Conservation (phyloP, 2,329 filamentous ascomycete genomes). For the Purpureocillium lavendulum region DNA sequence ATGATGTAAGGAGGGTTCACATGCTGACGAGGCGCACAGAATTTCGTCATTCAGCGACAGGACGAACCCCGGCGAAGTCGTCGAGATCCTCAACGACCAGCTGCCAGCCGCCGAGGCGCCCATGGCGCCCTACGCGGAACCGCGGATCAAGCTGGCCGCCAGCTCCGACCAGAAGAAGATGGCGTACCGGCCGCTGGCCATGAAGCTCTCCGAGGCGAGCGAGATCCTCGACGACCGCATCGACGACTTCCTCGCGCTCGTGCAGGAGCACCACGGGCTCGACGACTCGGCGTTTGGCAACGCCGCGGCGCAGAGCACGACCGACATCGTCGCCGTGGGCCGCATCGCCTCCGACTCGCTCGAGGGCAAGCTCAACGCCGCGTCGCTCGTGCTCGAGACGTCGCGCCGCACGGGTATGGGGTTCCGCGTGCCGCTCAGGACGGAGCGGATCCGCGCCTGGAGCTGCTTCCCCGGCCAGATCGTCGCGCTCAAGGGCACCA, state of each 20-base stretch:
- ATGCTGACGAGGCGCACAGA: no score
- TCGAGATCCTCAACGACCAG: conserved; percentile 77
- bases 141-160: conserved; percentile 76
- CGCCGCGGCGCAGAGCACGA: conserved; percentile 75
- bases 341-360: conserved; percentile 80
- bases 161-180: conserved; percentile 88
- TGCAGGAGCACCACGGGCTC: conserved; percentile 66
- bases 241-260: conserved; percentile 71
- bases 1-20: no score
- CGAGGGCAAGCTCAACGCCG: conserved; percentile 80
- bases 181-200: conserved; percentile 83
- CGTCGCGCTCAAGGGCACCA: conserved; percentile 77
- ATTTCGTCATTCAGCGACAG: conserved; percentile 58
- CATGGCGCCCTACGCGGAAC: conserved; percentile 61
- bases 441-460: conserved; percentile 59
- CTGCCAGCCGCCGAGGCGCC: conserved; percentile 60
- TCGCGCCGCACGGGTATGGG: conserved; percentile 79
- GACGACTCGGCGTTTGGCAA: conserved; percentile 80
- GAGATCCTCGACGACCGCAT: conserved; percentile 93
- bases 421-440: conserved; percentile 68
- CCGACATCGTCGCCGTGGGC: conserved; percentile 82
- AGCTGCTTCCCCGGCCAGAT: conserved; percentile 94
- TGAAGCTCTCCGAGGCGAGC: conserved; percentile 88
- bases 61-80: conserved; percentile 67
- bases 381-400: conserved; percentile 81